Evolutionary conservation across 805 yeast species (phyloP).

Genomic region (Schwanniomyces sp.): DNA sequence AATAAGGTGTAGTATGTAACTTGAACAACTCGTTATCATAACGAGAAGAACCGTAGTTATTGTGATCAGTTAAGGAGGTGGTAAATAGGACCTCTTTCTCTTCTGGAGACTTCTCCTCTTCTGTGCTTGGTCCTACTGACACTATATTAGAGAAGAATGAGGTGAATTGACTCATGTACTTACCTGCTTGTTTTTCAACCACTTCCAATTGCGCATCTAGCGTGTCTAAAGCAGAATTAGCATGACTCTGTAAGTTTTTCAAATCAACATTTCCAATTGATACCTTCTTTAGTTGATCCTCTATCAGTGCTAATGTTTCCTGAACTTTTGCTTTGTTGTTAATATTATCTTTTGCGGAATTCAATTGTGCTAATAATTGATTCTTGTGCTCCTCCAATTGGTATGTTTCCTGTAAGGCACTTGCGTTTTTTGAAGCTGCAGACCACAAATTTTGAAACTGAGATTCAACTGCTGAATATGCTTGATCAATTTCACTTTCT

Average conservation of each 20-base stretch:
- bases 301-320: conserved; percentile 24
- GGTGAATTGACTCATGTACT: conserved; percentile 58
- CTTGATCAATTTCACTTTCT: conserved; percentile 54
- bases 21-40: conserved; percentile 39
- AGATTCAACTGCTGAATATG: conserved; percentile 46
- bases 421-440: conserved; percentile 31
- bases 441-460: conserved; percentile 33
- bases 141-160: conserved; percentile 48
- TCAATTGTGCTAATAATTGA: conserved; percentile 27
- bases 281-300: conserved; percentile 25
- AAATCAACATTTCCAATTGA: conserved; percentile 21
- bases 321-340: conserved; percentile 18
- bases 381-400: conserved; percentile 27
- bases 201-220: conserved; percentile 70
- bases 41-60: conserved; percentile 37
- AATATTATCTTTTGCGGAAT: conserved; percentile 23
- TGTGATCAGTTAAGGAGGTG: conserved; percentile 13
- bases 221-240: conserved; percentile 60
- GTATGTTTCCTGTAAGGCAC: conserved; percentile 26
- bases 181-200: conserved; percentile 68
- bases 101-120: conserved; percentile 6
- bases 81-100: conserved; percentile 20
- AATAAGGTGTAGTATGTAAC: conserved; percentile 33
- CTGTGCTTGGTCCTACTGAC: conserved; percentile 18
- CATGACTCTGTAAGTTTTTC: conserved; percentile 31